These are phyloP conservation scores for Musa balbisiana DNA, from an alignment of 202 grass and related monocot genomes.

Conservation along the genomic window DNA sequence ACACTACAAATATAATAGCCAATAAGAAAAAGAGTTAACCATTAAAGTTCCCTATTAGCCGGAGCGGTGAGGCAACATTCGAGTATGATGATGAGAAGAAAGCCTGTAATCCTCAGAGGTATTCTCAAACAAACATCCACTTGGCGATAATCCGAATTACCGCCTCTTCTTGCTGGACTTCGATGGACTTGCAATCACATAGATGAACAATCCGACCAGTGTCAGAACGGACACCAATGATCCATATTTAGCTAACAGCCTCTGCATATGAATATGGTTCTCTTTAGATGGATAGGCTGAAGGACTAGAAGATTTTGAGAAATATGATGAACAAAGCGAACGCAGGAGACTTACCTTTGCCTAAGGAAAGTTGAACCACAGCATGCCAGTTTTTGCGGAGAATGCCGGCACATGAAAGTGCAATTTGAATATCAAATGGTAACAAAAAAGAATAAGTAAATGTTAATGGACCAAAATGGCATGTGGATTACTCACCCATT, in stretches of 20 bases:
- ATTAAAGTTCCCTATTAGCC: not conserved
- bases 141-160: conserved; percentile 26
- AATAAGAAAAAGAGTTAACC: not conserved
- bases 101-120: not conserved
- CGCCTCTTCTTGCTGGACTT: conserved; percentile 88
- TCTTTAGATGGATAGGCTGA: not conserved
- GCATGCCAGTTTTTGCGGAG: conserved; percentile 4
- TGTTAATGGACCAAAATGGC: not conserved
- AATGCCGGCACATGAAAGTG: not conserved
- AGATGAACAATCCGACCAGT: conserved; percentile 62
- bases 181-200: conserved; percentile 64
- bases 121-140: no score
- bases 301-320: not conserved
- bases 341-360: conserved; percentile 54
- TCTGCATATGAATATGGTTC: conserved; percentile 36
- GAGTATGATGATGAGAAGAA: not conserved
- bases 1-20: not conserved
- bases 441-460: not conserved
- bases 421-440: not conserved
- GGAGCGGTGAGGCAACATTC: not conserved
- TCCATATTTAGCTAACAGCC: conserved; percentile 62
- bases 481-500: conserved; percentile 50
- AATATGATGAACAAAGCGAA: not conserved
- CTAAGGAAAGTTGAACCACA: conserved; percentile 24
- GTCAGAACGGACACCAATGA: conserved; percentile 59